Conservation (phyloP, 192 early-diverging fungal genomes). For the Umbelopsis isabellina region DNA sequence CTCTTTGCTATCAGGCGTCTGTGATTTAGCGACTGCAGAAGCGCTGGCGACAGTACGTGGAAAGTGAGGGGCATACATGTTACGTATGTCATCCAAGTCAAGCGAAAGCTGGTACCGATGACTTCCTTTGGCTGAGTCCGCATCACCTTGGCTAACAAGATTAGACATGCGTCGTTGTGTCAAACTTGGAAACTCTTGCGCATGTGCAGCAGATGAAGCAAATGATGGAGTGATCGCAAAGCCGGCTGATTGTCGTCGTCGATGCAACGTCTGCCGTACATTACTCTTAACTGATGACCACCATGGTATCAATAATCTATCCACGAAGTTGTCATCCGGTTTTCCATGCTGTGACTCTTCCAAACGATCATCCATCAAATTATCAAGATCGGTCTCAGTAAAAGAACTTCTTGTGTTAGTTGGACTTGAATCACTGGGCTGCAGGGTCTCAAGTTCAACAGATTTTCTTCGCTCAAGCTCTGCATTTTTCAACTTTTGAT, state of each 20-base stretch:
- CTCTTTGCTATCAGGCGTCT: neutral
- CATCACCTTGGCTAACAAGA: neutral
- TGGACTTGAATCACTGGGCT: neutral
- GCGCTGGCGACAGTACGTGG: neutral
- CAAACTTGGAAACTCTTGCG: neutral
- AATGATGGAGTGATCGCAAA: neutral
- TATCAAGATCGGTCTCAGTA: slow-evolving; percentile 1
- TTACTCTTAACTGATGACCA: slow-evolving; percentile 10
- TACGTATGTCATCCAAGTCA: slow-evolving; percentile 10
- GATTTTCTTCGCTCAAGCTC: slow-evolving; percentile 18
- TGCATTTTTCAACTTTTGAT: slow-evolving; percentile 28
- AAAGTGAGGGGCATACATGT: neutral
- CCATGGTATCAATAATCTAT: slow-evolving; percentile 17
- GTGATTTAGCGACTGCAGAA: neutral
- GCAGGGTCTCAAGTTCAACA: neutral
- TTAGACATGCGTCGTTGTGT: slow-evolving; percentile 14
- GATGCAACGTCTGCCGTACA: neutral
- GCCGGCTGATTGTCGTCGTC: neutral
- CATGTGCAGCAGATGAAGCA: neutral
- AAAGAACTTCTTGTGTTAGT: neutral
- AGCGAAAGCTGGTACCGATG: slow-evolving; percentile 15
- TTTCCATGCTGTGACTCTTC: neutral
- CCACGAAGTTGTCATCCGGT: neutral
- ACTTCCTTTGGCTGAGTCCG: neutral
- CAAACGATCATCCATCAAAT: neutral